Evolutionary conservation across 768 basidiomycete genomes (phyloP), one percentile per base, ranked within the genome.

Genomic region (button mushroom (Agaricus bisporus)): DNA sequence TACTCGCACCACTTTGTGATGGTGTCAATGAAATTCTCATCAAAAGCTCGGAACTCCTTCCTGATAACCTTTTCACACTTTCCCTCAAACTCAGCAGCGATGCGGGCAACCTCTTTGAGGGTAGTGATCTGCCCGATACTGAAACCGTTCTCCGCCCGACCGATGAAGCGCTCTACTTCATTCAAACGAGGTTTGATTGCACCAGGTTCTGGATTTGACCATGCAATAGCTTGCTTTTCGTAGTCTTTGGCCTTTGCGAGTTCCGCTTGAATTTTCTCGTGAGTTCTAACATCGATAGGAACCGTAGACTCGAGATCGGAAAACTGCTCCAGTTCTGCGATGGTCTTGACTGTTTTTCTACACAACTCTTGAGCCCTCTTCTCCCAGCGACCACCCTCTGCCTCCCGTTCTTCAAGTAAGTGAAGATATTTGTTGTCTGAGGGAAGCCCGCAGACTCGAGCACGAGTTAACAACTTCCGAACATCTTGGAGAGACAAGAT

Each of bases 341-440:
- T 78, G 5, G 85, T 85, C 63, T 90, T 88, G 64, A 80, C 70
- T 5, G 84, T 81, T 60, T 87, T 81, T 18, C 78, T 78, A 38
- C 94, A 73, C 46, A 90, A 67, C 22, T 70, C 74, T 49, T 80
- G 79, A 1, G 88, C 90, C 42, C 78, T 76, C 54, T 80, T 74
- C 58, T 89, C 86, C 94, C 94, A 98, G 20, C 78, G 79, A 47
- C 80, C 73, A 1, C 93, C 95, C 28, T 80, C 79, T 9, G 70
- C 73, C 59, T 85, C 77, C 54, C 83, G 77, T n/a, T 74, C 72
- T 57, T 84, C 77, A 36, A 95, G 73, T 61, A 81, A 69, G 59
- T 75, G 70, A 63, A 93, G 74, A 58, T 80, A 79, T 50, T 77
- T 75, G 67, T 92, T 83, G 51, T 87, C 83, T 10, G 72, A 58